Base-by-base conservation (phyloP, 2,329 filamentous ascomycete species). In the Monosporascus sp. region DNA sequence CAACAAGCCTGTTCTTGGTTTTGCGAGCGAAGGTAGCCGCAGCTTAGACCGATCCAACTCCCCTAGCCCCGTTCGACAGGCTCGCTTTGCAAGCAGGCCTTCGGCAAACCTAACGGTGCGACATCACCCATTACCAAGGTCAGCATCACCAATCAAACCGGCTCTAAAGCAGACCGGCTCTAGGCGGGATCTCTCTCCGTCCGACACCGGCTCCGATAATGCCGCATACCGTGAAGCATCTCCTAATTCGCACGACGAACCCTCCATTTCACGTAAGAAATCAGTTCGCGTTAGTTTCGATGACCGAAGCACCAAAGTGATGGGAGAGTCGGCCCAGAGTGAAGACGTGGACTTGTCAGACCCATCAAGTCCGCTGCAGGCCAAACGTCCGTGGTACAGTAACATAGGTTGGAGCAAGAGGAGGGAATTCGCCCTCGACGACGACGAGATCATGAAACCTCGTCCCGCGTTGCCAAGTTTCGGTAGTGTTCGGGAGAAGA, bases 211-310 rank as follows among this genome's bases (percentile, higher is more conserved):
- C 24, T 79, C 78, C 3, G 78, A 77, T 60, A 69, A 66, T 44
- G 77, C 74, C 0, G 62, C 57, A 44, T 61, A 61, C 43, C 67
- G 62, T 46, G 64, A 62, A 14, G 59, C 62, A 17, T 61, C 65
- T 7, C 59, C 66, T 2, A 58, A 59, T 20, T 58, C 58, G 37
- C 57, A 51, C 22, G 73, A 77, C 2, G 78, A 81, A 11, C 26
- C 62, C 1, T 48, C 62, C 2, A 35, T 68, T 1, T 62, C 70
- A 18, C 76, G 81, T 55, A 90, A 84, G 70, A 90, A 87, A 68
- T 80, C 78, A 40, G 81, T 81, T 1, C 78, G 88, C 24, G 88
- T 92, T 47, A 96, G 91, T 71, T 97, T 91, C 65, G 86, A 90
- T 58, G 87, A 90, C 49, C 78, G 80, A 37, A 76, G 71, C n/a